These are phyloP conservation scores for Aspergillus homomorphus DNA, from an alignment of 495 filamentous ascomycete species.

Conservation along the genomic window DNA sequence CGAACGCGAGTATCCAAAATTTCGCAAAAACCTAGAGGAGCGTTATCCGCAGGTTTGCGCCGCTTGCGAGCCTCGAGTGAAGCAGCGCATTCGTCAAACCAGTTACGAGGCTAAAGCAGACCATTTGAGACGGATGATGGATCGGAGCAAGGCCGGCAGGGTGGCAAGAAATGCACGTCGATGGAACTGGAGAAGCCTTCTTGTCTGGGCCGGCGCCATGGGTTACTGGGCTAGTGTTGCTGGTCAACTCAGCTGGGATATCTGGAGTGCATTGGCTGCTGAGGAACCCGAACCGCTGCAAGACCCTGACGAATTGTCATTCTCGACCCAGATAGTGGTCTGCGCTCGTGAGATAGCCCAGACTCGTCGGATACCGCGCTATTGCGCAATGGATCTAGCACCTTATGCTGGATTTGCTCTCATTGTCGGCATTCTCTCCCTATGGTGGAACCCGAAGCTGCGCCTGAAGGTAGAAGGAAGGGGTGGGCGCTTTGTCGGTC, in stretches of 20 bases:
- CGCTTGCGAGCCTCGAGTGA: slow-evolving; percentile 66
- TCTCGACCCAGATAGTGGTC: slow-evolving; percentile 18
- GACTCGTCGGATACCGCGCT: slow-evolving; percentile 21
- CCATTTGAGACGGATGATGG: slow-evolving; percentile 67
- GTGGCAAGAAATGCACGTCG: slow-evolving; percentile 35
- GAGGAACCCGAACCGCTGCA: slow-evolving; percentile 10
- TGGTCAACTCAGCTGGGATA: slow-evolving; percentile 45
- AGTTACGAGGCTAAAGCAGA: slow-evolving; percentile 79
- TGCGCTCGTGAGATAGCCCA: slow-evolving; percentile 30
- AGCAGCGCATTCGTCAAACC: slow-evolving; percentile 59
- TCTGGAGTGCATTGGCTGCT: slow-evolving; percentile 27
- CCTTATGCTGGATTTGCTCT: slow-evolving; percentile 47
- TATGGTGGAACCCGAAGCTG: slow-evolving; percentile 78
- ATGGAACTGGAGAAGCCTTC: slow-evolving; percentile 51
- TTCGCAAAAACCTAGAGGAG: slow-evolving; percentile 62
- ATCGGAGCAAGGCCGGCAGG: slow-evolving; percentile 53
- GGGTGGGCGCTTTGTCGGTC: slow-evolving; percentile 60
- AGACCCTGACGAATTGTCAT: slow-evolving; percentile 12
- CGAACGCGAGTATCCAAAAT: slow-evolving; percentile 55
- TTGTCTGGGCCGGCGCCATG: slow-evolving; percentile 45
- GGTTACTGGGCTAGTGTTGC: slow-evolving; percentile 51
- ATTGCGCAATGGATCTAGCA: slow-evolving; percentile 32
- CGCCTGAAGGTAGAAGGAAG: slow-evolving; percentile 60
- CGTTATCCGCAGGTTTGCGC: slow-evolving; percentile 82
- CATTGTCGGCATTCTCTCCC: slow-evolving; percentile 50